A percentile compares a stretch with the other conserved stretches of the same genome.
Conservation (phyloP, 495 filamentous ascomycete species). For the Letharia lupina region DNA sequence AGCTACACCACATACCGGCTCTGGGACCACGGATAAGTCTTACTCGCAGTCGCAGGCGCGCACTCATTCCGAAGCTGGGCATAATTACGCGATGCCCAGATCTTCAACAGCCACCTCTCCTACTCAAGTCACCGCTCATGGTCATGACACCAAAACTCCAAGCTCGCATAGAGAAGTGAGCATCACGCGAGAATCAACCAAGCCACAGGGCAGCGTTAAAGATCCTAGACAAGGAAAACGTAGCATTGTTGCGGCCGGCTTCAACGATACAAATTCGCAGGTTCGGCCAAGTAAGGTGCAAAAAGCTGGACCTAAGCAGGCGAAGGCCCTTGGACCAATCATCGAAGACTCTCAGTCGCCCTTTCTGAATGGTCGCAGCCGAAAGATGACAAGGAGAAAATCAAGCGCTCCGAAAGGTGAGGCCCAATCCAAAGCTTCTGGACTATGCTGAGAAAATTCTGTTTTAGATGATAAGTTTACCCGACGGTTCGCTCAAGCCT, state of each 20-base stretch:
- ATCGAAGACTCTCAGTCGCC: constrained; percentile 23
- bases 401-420: constrained; percentile 5
- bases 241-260: constrained; percentile 3
- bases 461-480: constrained; percentile 4
- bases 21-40: background rate
- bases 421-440: background rate
- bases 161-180: background rate
- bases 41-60: background rate
- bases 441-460: background rate
- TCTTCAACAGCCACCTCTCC: background rate
- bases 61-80: background rate
- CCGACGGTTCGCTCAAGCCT: constrained; percentile 4
- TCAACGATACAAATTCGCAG: background rate
- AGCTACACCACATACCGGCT: background rate
- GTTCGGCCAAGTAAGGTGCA: constrained; percentile 2
- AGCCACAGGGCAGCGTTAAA: constrained; percentile 7
- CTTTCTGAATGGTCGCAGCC: constrained; percentile 11
- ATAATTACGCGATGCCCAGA: background rate
- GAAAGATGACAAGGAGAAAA: constrained; percentile 12
- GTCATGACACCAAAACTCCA: background rate
- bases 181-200: background rate
- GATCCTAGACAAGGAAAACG: constrained; percentile 14
- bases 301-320: background rate
- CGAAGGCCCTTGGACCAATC: constrained; percentile 11
- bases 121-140: background rate